phyloP scores from a whole-genome alignment of 495 filamentous ascomycete species.

The Trichoderma erinaceum region DNA sequence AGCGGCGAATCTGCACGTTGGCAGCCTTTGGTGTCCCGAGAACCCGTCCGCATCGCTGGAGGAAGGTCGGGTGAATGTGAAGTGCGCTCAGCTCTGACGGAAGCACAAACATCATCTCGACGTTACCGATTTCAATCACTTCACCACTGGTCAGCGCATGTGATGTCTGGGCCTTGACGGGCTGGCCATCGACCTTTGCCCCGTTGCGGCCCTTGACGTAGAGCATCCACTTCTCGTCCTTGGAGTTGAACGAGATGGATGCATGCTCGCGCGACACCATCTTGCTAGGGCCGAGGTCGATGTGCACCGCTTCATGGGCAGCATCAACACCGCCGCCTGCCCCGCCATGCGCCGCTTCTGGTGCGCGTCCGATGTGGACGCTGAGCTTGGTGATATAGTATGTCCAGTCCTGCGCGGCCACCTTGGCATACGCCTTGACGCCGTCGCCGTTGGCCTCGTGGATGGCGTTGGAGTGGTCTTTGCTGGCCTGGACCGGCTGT shows the following conservation, averaged over 20 bases:
- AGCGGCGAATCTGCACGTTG: conserved; percentile 18
- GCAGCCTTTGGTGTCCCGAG: conserved; percentile 25
- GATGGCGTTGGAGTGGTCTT: conserved; percentile 65
- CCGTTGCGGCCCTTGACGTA: conserved; percentile 85
- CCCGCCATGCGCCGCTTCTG: conserved; percentile 44
- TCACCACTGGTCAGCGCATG: conserved; percentile 70
- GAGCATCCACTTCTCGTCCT: conserved; percentile 68
- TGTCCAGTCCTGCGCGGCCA: conserved; percentile 87
- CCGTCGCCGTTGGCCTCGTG: conserved; percentile 65
- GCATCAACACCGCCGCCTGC: conserved; percentile 26
- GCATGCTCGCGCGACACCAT: conserved; percentile 86
- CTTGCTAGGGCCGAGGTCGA: conserved; percentile 91
- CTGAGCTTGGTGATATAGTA: conserved; percentile 79
- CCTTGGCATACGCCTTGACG: conserved; percentile 87
- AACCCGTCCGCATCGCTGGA: conserved; percentile 44
- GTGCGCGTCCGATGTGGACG: conserved; percentile 78
- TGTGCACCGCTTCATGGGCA: conserved; percentile 56
- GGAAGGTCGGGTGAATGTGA: conserved; percentile 49
- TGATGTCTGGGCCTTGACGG: conserved; percentile 58
- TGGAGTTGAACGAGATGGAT: conserved; percentile 70
- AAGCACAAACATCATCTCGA: conserved; percentile 97
- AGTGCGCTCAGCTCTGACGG: conserved; percentile 55
- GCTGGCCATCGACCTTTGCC: conserved; percentile 66
- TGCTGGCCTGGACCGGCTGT: conserved; percentile 60
- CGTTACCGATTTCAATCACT: conserved; percentile 82